Evolutionary conservation across 441 rosid species (phyloP), one percentile per base, ranked within the genome.

Genomic region (Pelargonium citronellum): DNA sequence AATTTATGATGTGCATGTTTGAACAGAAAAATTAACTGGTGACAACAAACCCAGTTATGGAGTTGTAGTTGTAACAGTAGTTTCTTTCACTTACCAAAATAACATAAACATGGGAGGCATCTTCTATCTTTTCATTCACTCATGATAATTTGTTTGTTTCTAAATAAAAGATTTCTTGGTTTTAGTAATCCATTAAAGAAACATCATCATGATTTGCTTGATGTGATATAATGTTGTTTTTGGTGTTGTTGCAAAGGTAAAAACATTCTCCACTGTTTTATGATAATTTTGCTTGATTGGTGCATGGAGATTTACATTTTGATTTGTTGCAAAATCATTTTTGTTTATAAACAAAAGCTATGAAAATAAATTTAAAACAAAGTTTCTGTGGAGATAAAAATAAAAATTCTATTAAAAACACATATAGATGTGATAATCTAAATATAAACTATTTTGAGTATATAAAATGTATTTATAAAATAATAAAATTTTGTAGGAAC

Each of bases 201-300:
- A 58, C 64, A 58, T 20, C 20, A 58, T 58, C 30, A 58, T 58
- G 15, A 58, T 58, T 20, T 10, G 12, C 27, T 20, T 19, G 64
- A 58, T 58, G 64, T 58, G 64, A 20, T 58, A 10, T 17, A 57
- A 57, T 55, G 27, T 58, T 58, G 24, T 58, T 58, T 15, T 51
- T 51, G 27, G 19, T 58, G 64, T 20, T 58, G 20, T 58, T 24
- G 30, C 9, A 19, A 19, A 58, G 20, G 30, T 20, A 12, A 58
- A 58, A 58, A 20, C 64, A 58, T 2, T 58, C 30, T 57, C 27
- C 9, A 5, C 58, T 13, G 49, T 44, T 44, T 11, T 44, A 1
- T 44, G 13, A 11, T 44, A 44, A 44, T 10, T 44, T 44, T 8
- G 11, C 13, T 44, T 44, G 13, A 44, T 44, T 11, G 13, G 49